phyloP scores from a whole-genome alignment of 176 grass and related monocot species.

The Cenchrus americanus region DNA sequence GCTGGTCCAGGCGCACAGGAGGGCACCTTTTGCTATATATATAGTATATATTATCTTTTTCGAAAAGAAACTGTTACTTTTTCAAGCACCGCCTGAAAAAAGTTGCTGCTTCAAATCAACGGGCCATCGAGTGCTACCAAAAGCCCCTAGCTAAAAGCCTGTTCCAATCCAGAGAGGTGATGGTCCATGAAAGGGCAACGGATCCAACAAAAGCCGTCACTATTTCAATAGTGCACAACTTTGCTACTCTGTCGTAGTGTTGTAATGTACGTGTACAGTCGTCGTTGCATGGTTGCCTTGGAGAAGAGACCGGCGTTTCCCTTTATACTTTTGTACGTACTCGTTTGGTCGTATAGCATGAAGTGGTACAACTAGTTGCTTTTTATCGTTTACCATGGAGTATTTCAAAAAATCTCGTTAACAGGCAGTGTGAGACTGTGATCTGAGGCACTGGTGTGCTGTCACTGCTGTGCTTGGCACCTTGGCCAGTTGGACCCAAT shows the following conservation, averaged over 20 bases:
- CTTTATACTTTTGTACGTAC: neutral
- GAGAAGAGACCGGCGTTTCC: neutral
- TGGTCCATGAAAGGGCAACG: conserved; percentile 21
- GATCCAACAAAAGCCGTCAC: conserved; percentile 24
- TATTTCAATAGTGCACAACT: conserved; percentile 11
- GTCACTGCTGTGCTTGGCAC: no score
- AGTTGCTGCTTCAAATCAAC: conserved; percentile 20
- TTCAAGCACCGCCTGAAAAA: neutral
- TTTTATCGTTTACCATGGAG: no score
- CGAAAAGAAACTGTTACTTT: neutral
- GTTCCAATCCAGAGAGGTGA: neutral
- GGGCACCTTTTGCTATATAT: neutral
- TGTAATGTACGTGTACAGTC: neutral
- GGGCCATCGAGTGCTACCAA: conserved; percentile 34
- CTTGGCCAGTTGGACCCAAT: no score
- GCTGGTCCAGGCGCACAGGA: neutral
- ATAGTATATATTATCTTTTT: conserved; percentile 1
- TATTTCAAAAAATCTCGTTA: no score
- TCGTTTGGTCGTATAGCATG: no score
- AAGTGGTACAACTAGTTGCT: no score
- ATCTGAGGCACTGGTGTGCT: no score
- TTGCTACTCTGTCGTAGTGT: neutral
- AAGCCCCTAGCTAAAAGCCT: neutral
- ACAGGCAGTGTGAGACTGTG: no score
- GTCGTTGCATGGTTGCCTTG: neutral